These are phyloP conservation scores for Athelia psychrophila DNA, from an alignment of 1,284 basidiomycete genomes.

Conservation along the genomic window DNA sequence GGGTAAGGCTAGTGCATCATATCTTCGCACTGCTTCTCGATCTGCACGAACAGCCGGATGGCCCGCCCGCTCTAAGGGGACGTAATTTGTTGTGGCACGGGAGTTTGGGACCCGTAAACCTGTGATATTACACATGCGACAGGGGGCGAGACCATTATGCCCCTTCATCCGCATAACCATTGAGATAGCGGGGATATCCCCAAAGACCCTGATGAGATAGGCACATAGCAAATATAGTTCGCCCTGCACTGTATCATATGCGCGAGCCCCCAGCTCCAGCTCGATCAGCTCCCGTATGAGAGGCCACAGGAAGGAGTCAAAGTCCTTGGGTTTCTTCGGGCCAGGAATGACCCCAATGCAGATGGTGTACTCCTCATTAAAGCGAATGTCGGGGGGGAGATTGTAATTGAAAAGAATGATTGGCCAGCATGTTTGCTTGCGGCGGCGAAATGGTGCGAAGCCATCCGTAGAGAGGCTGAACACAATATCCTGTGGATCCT, in stretches of 20 bases:
- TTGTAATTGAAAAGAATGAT: constrained; percentile 40
- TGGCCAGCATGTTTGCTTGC: constrained; percentile 39
- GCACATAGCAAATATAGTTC: constrained; percentile 10
- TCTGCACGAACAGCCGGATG: not conserved
- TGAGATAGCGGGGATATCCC: constrained; percentile 20
- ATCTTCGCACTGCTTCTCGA: constrained; percentile 2
- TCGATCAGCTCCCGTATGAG: constrained; percentile 32
- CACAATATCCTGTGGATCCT: constrained; percentile 22
- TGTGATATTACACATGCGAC: constrained; percentile 15
- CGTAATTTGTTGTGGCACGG: not conserved
- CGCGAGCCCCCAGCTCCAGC: constrained; percentile 20
- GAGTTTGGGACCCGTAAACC: constrained; percentile 33
- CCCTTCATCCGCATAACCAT: constrained; percentile 20
- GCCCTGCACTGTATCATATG: constrained; percentile 8
- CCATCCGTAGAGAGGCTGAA: constrained; percentile 29
- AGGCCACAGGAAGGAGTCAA: constrained; percentile 40
- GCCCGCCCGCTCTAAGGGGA: constrained; percentile 7
- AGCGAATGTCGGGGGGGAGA: constrained; percentile 7
- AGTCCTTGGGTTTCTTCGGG: constrained; percentile 37
- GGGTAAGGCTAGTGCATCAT: constrained; percentile 22
- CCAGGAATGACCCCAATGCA: constrained; percentile 39
- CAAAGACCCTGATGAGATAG: constrained; percentile 14
- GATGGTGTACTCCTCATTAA: constrained; percentile 26
- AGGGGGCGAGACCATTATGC: constrained; percentile 15
- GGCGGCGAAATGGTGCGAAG: constrained; percentile 34